These are phyloP conservation scores for Tothia fuscella DNA, from an alignment of 2,329 filamentous ascomycete species.

Conservation along the genomic window DNA sequence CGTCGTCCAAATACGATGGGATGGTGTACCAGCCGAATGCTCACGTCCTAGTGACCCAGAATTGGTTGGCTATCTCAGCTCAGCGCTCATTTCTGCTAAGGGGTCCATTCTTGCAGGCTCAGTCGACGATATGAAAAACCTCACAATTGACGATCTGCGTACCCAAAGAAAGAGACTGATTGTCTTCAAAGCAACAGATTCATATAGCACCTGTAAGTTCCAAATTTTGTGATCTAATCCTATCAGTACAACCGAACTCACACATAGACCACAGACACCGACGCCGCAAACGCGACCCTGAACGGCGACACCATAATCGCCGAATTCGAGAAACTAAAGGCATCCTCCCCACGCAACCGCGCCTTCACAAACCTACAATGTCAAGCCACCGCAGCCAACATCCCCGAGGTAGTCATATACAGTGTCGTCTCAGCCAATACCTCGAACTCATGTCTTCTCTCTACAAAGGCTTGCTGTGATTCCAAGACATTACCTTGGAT, in stretches of 20 bases:
- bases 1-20: constrained; percentile 39
- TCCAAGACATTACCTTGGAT: constrained; percentile 38
- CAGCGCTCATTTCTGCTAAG: constrained; percentile 18
- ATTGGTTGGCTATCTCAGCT: constrained; percentile 18
- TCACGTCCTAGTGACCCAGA: constrained; percentile 22
- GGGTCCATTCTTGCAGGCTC: constrained; percentile 16
- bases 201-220: constrained; percentile 18
- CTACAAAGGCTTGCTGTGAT: constrained; percentile 39
- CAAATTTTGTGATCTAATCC: too few species aligned
- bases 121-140: constrained; percentile 19
- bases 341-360: neutral
- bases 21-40: constrained; percentile 38
- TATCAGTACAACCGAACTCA: too few species aligned
- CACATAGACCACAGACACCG: constrained; percentile 17
- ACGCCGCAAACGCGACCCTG: constrained; percentile 21
- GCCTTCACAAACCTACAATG: constrained; percentile 28
- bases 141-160: constrained; percentile 18
- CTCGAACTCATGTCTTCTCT: constrained; percentile 33
- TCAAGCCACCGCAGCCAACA: constrained; percentile 40
- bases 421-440: constrained; percentile 34
- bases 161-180: constrained; percentile 19
- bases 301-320: constrained; percentile 21
- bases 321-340: constrained; percentile 14
- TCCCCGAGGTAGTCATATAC: constrained; percentile 34
- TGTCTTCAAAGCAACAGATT: constrained; percentile 16